phyloP scores from a whole-genome alignment of 805 yeast species.

The Naumovozyma baii region DNA sequence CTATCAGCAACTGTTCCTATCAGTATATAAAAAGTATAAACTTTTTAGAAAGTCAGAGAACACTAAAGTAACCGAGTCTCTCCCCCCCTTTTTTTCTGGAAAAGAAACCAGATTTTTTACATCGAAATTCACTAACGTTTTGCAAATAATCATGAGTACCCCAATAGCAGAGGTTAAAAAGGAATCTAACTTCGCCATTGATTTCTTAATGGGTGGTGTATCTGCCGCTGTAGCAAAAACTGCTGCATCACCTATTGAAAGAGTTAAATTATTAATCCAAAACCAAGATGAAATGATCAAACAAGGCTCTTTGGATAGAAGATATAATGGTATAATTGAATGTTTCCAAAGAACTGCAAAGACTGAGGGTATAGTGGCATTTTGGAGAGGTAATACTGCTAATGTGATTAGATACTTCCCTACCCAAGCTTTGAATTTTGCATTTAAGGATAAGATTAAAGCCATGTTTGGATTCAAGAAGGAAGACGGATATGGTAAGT shows the following conservation, averaged over 20 bases:
- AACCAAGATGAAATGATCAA: conserved; percentile 97
- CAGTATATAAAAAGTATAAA: too few relatives aligned
- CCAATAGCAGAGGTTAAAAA: background rate
- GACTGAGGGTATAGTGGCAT: conserved; percentile 83
- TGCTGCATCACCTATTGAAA: conserved; percentile 95
- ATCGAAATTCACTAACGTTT: too few relatives aligned
- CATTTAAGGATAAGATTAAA: conserved; percentile 97
- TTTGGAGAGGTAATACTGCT: conserved; percentile 99
- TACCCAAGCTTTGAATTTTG: conserved; percentile 96
- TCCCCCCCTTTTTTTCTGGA: too few relatives aligned
- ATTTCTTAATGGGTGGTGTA: conserved; percentile 91
- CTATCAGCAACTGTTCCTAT: too few relatives aligned
- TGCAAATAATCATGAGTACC: background rate
- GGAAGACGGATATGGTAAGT: conserved; percentile 82
- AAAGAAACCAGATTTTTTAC: too few relatives aligned
- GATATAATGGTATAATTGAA: conserved; percentile 84
- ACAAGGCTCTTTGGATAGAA: conserved; percentile 85
- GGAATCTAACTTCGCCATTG: conserved; percentile 25
- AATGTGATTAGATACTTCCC: conserved; percentile 99
- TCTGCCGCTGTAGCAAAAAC: conserved; percentile 96
- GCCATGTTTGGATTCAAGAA: conserved; percentile 94
- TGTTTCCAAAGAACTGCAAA: conserved; percentile 92
- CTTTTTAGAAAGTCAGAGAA: too few relatives aligned
- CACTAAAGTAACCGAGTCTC: background rate
- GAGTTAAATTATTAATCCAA: conserved; percentile 93